Evolutionary conservation across 179 eudicot genomes (phyloP), one percentile per base, ranked within the genome.

Genomic region (Heliamphora pulchella): DNA sequence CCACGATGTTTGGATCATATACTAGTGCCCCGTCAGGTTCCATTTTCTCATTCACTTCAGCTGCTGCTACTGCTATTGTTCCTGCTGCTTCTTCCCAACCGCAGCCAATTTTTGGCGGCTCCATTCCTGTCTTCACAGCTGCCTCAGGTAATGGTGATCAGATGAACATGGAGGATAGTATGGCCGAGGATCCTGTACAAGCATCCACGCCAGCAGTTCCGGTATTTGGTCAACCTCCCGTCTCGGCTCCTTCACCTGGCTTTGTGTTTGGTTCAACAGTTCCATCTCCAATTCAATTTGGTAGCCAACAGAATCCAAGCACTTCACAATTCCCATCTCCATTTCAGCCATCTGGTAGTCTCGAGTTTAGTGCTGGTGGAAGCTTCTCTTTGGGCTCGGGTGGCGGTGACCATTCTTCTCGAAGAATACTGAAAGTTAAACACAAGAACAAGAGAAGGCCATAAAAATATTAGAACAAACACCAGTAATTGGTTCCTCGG

Each of bases 161-260:
- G 78, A 87, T 90, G 90, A 87, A 76, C 80, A 88, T 85, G 83
- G 97, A 94, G 78, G 98, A 94, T 77, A 91, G 90, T 83, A 94
- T 94, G 98, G 91, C 94, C 0, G 98, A 94, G 88, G 98, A 94
- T 81, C 85, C 91, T 20, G 86, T 87, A 68, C 88, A 85, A n/a
- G 68, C 88, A 53, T 74, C 88, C 0, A 46, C 3, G 8, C 67
- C 78, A 1, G 51, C 67, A 59, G 31, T 59, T 44, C 67, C 67
- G 3, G 53, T n/a, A 11, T 87, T 89, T 82, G 86, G 91, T 77
- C 90, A 86, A 71, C 62, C 85, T 0, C 70, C 85, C 2, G 68
- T 67, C 72, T 43, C 89, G 20, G 84, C 84, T 69, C 71, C 91
- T 64, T 75, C 92, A 0, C 79, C 83, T 44, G 80, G 83, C 41